phyloP scores from a whole-genome alignment of 768 basidiomycete species.

The Botryobasidium botryosum region DNA sequence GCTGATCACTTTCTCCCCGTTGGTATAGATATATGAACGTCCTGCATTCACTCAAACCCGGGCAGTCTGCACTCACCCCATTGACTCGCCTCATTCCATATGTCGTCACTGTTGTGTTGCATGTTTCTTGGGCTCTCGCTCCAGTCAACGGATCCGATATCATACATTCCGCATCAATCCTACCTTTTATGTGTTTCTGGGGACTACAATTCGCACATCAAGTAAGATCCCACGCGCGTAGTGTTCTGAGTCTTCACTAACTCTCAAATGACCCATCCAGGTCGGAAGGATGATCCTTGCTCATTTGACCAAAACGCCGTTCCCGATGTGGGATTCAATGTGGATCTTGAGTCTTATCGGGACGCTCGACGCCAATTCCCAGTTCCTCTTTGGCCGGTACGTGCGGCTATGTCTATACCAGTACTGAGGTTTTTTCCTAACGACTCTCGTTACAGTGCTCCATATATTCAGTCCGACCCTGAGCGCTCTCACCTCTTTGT shows the following conservation, averaged over 20 bases:
- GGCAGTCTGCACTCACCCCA: slow-evolving; percentile 30
- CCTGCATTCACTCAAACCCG: not conserved
- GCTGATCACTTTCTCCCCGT: not conserved
- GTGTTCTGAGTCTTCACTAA: not conserved
- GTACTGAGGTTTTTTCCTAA: not conserved
- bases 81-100: slow-evolving; percentile 70
- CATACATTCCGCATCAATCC: slow-evolving; percentile 55
- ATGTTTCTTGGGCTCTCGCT: slow-evolving; percentile 67
- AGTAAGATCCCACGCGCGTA: not conserved
- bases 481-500: slow-evolving; percentile 53
- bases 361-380: slow-evolving; percentile 70
- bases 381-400: slow-evolving; percentile 46
- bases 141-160: slow-evolving; percentile 55
- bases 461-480: slow-evolving; percentile 57
- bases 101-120: slow-evolving; percentile 45
- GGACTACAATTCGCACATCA: slow-evolving; percentile 72
- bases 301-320: slow-evolving; percentile 68
- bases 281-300: slow-evolving; percentile 88
- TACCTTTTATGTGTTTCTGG: slow-evolving; percentile 86
- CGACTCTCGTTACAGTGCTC: slow-evolving; percentile 28
- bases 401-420: slow-evolving; percentile 16
- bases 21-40: slow-evolving; percentile 61
- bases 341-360: slow-evolving; percentile 70
- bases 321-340: slow-evolving; percentile 77
- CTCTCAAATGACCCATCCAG: slow-evolving; percentile 27